Evolutionary conservation across 805 yeast species (phyloP).

Genomic region (Pichia occidentalis): DNA sequence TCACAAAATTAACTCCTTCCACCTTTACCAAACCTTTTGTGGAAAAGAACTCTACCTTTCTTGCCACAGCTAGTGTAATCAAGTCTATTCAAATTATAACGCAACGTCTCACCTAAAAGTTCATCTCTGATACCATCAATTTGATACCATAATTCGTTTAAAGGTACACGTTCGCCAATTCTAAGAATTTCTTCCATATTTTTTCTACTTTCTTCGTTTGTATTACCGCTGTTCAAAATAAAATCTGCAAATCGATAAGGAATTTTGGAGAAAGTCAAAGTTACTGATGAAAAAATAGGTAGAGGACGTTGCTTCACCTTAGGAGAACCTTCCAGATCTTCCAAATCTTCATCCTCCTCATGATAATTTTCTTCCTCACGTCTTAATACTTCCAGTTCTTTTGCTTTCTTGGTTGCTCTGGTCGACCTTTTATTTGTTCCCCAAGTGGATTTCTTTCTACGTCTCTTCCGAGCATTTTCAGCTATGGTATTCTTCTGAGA

Average conservation of each 20-base stretch:
- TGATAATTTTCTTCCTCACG: slow-evolving; percentile 17
- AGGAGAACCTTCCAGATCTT: slow-evolving; percentile 34
- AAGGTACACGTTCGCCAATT: slow-evolving; percentile 53
- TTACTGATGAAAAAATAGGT: slow-evolving; percentile 50
- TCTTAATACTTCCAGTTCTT: slow-evolving; percentile 12
- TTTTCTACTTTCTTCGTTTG: slow-evolving; percentile 46
- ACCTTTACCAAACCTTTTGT: slow-evolving; percentile 10
- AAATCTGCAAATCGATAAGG: slow-evolving; percentile 62
- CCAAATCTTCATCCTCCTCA: slow-evolving; percentile 19
- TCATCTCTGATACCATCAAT: slow-evolving; percentile 72
- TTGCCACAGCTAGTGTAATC: slow-evolving; percentile 31
- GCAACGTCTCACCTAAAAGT: slow-evolving; percentile 52
- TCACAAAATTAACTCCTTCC: neutral
- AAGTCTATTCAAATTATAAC: slow-evolving; percentile 44
- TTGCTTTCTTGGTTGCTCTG: slow-evolving; percentile 17
- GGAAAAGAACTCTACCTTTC: slow-evolving; percentile 2
- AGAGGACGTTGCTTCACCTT: too few species aligned
- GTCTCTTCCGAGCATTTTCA: slow-evolving; percentile 22
- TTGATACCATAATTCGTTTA: slow-evolving; percentile 75
- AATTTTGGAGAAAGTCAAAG: slow-evolving; percentile 58
- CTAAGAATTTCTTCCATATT: slow-evolving; percentile 57
- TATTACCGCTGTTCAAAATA: slow-evolving; percentile 57
- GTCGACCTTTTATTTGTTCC: slow-evolving; percentile 25
- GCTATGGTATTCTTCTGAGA: slow-evolving; percentile 12
- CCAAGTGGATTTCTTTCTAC: slow-evolving; percentile 23